These are phyloP conservation scores for Decorospora gaudefroyi DNA, from an alignment of 2,329 filamentous ascomycete genomes.

Conservation along the genomic window DNA sequence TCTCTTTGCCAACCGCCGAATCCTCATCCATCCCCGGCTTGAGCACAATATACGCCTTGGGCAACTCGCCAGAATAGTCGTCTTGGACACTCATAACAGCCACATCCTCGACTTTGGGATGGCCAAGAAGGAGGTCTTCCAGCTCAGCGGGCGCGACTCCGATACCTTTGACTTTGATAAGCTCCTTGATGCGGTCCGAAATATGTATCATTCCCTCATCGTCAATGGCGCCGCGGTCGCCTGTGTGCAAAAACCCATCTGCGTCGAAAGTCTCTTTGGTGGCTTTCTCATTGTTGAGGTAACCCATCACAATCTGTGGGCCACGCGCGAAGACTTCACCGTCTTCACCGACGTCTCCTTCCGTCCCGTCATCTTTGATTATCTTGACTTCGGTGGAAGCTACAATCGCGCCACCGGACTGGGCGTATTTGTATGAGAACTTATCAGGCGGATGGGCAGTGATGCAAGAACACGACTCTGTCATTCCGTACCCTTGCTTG, in stretches of 20 bases:
- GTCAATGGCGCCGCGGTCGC: constrained; percentile 61
- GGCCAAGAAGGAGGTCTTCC: constrained; percentile 64
- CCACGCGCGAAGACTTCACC: constrained; percentile 58
- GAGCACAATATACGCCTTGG: constrained; percentile 53
- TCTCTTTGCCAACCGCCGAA: constrained; percentile 46
- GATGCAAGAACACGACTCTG: constrained; percentile 66
- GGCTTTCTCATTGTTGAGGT: constrained; percentile 52
- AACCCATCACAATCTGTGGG: constrained; percentile 58
- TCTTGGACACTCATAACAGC: constrained; percentile 61
- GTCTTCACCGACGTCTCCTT: constrained; percentile 57
- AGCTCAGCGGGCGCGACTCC: constrained; percentile 66
- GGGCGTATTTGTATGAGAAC: constrained; percentile 62
- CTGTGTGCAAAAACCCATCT: constrained; percentile 62
- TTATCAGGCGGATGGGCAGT: constrained; percentile 63
- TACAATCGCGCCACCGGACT: constrained; percentile 61
- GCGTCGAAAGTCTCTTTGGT: constrained; percentile 53
- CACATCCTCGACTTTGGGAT: constrained; percentile 60
- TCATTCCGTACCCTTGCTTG: constrained; percentile 72
- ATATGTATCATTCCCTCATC: constrained; percentile 61
- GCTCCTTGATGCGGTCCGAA: constrained; percentile 67
- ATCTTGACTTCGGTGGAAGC: constrained; percentile 65
- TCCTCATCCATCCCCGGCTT: constrained; percentile 41
- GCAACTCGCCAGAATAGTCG: constrained; percentile 57
- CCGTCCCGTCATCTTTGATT: constrained; percentile 59
- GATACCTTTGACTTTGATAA: constrained; percentile 70